Base-by-base conservation (phyloP, 2,329 filamentous ascomycete species). In the Alternaria rosae region DNA sequence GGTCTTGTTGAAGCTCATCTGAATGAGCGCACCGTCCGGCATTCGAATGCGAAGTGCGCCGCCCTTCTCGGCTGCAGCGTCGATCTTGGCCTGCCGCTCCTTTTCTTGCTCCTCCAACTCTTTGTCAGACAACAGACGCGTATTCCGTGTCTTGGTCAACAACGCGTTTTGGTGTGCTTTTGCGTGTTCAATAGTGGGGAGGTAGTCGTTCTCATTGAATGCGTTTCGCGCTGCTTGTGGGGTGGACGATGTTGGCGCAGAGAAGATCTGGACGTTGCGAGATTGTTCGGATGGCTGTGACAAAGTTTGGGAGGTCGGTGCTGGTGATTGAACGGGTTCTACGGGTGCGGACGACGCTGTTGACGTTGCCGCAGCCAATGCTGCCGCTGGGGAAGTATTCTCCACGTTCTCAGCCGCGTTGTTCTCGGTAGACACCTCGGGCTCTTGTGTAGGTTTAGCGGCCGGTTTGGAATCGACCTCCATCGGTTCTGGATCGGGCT, bases 31-130 rank as follows among this genome's bases (percentile, higher is more conserved):
- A 70, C 94, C 92, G 76, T 98, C 94, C 0, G 94, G 94, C 70
- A 97, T 94, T 25, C 94, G 91, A 51, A 97, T 87, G 67, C 92
- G 93, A 66, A 98, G 85, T 26, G 88, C 85, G 30, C 97, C 87
- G 30, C 87, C 87, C 43, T 73, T 77, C 21, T 76, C 67, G 53
- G 86, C 88, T 62, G 94, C 85, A 6, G 86, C 85, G 6, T 89
- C 86, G 1, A 93, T 82, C 65, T 85, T 89, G 28, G 89, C 88
- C 48, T 87, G 86, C 54, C 90, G 88, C 21, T 87, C 89, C 6
- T 87, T 84, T 32, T 88, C 89, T 67, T 89, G 88, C 23, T 89
- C 89, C 35, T 89, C 90, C 11, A 96, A 83, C 76, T 98, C 94
- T 32, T 87, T 88, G 79, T 98, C 93, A 1, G 93, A 96, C 6